Evolutionary conservation across 768 basidiomycete genomes (phyloP).

Genomic region (Boletus edulis): DNA sequence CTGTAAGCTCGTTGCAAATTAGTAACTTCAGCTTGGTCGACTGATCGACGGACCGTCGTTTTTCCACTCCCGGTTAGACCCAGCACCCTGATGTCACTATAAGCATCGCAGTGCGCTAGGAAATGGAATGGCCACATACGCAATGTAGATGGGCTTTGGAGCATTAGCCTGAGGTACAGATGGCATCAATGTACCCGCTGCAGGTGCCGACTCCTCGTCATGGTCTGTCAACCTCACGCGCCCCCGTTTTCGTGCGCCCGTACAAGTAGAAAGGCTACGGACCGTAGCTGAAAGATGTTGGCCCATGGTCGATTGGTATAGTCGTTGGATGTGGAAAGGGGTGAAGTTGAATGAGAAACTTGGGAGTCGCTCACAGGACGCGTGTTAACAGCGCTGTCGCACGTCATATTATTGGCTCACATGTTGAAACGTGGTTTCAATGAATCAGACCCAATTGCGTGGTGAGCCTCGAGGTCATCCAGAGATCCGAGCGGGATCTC

Average conservation of each 20-base stretch:
- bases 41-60: constrained; percentile 24
- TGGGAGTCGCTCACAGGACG: background rate
- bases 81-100: constrained; percentile 23
- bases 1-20: constrained; percentile 14
- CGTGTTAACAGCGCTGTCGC: constrained; percentile 10
- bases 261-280: background rate
- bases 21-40: background rate
- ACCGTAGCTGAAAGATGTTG: constrained; percentile 11
- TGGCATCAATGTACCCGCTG: background rate
- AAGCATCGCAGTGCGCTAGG: background rate
- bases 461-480: background rate
- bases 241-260: constrained; percentile 1
- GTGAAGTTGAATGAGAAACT: background rate
- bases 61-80: constrained; percentile 32
- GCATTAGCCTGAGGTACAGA: background rate
- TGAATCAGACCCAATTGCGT: background rate
- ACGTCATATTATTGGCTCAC: background rate
- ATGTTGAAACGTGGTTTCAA: constrained; percentile 1
- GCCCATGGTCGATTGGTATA: constrained; percentile 20
- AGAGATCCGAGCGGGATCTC: background rate
- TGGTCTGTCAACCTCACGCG: constrained; percentile 12
- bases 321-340: constrained; percentile 7
- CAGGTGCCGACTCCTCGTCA: constrained; percentile 18
- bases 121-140: constrained; percentile 16
- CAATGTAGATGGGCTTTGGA: constrained; percentile 25